phyloP scores from a whole-genome alignment of 768 basidiomycete genomes.

The Sporobolomyces phaffii region DNA sequence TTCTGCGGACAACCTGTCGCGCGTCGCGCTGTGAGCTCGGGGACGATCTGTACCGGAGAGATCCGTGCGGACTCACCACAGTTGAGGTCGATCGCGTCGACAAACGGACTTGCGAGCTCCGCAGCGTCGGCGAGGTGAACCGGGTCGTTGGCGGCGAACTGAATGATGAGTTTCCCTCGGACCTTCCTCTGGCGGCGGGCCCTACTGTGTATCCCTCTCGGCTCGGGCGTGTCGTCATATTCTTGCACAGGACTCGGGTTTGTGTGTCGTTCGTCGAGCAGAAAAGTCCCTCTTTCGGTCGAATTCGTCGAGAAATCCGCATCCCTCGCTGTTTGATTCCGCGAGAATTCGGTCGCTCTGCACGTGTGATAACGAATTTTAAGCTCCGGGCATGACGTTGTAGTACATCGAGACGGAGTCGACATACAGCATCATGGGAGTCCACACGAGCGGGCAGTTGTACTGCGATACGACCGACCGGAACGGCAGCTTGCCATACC shows the following conservation, averaged over 20 bases:
- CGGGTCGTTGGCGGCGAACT: constrained; percentile 51
- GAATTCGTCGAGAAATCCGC: constrained; percentile 49
- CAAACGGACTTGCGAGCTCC: constrained; percentile 49
- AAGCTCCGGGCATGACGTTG: no score
- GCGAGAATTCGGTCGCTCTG: constrained; percentile 50
- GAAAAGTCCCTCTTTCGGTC: constrained; percentile 50
- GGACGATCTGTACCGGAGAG: no score
- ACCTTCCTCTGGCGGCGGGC: constrained; percentile 42
- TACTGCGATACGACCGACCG: constrained; percentile 50
- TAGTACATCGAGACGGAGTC: no score
- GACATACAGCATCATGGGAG: constrained; percentile 51
- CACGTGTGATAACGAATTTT: no score
- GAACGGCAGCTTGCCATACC: constrained; percentile 52
- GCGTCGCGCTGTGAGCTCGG: no score
- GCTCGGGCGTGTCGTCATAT: constrained; percentile 10
- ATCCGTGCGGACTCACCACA: constrained; percentile 43
- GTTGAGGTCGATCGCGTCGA: constrained; percentile 53
- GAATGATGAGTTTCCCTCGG: constrained; percentile 49
- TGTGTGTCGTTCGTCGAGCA: constrained; percentile 41
- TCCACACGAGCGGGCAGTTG: constrained; percentile 51
- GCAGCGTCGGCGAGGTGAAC: constrained; percentile 50
- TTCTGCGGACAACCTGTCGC: constrained; percentile 49
- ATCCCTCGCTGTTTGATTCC: constrained; percentile 49
- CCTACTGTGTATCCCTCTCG: background rate
- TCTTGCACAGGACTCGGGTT: background rate